Conservation (phyloP, 345 rosid species). For the Fremontodendron californicum region DNA sequence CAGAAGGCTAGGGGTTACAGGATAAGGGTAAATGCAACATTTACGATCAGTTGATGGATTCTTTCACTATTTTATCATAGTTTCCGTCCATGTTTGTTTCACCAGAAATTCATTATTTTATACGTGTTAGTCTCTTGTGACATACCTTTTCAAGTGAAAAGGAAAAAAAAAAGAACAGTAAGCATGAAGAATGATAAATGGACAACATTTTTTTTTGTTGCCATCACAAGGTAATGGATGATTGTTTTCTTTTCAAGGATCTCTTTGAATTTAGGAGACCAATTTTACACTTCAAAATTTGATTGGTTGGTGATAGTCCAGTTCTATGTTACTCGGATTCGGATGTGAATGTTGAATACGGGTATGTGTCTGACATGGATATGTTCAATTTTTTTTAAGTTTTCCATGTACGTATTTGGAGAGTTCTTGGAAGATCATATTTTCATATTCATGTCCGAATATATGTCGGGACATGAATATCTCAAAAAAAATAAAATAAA, state of each 20-base stretch:
- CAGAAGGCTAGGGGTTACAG: slow-evolving; percentile 55
- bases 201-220: background rate
- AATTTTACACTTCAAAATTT: background rate
- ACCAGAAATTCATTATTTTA: background rate
- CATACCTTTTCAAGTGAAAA: background rate
- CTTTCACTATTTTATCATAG: background rate
- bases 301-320: background rate
- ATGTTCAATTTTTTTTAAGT: too few relatives aligned
- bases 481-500: too few relatives aligned
- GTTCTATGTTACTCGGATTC: too few relatives aligned
- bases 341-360: too few relatives aligned
- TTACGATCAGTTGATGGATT: background rate
- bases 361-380: too few relatives aligned
- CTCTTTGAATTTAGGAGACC: background rate
- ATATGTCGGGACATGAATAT: too few relatives aligned
- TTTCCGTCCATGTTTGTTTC: background rate
- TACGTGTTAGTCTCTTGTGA: background rate
- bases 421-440: too few relatives aligned
- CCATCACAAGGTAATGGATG: background rate
- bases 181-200: background rate
- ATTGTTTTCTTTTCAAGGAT: background rate
- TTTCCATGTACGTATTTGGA: too few relatives aligned
- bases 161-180: background rate
- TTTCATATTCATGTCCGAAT: too few relatives aligned
- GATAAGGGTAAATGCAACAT: slow-evolving; percentile 53